A percentile compares a stretch with the other conserved stretches of the same genome.
Evolutionary conservation across 2,329 filamentous ascomycete genomes (phyloP).

Genomic region (Chaetomium strumarium): DNA sequence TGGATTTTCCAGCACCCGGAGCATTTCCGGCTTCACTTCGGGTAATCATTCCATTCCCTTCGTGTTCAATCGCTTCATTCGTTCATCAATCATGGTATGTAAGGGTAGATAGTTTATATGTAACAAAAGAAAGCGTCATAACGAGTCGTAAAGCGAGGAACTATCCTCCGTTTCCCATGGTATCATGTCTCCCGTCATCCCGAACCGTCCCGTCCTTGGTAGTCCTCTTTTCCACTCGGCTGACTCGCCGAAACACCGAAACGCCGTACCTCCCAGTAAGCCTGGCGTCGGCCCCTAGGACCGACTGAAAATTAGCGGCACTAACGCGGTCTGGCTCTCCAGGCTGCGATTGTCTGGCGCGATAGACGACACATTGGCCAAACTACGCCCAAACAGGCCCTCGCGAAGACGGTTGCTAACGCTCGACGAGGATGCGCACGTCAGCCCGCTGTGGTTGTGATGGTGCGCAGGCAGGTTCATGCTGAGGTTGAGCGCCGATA

Average conservation of each 20-base stretch:
- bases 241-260: neutral
- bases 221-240: neutral
- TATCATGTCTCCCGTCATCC: slow-evolving; percentile 4
- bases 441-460: slow-evolving; percentile 2
- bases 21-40: no score
- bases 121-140: slow-evolving; percentile 17
- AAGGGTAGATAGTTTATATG: no score
- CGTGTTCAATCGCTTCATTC: neutral
- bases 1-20: no score
- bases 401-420: slow-evolving; percentile 36
- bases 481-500: slow-evolving; percentile 20
- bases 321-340: slow-evolving; percentile 48
- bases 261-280: neutral
- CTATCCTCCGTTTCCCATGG: slow-evolving; percentile 13
- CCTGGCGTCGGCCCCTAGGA: slow-evolving; percentile 20
- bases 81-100: slow-evolving; percentile 7
- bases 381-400: slow-evolving; percentile 37
- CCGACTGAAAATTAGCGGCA: slow-evolving; percentile 56
- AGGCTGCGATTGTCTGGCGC: slow-evolving; percentile 37
- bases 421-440: slow-evolving; percentile 29
- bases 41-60: no score
- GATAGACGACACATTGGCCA: slow-evolving; percentile 23
- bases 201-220: neutral
- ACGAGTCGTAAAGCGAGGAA: slow-evolving; percentile 17
- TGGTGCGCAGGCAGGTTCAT: slow-evolving; percentile 8